Evolutionary conservation across 805 yeast genomes (phyloP).

Genomic region (Zygotorulaspora chibaensis): DNA sequence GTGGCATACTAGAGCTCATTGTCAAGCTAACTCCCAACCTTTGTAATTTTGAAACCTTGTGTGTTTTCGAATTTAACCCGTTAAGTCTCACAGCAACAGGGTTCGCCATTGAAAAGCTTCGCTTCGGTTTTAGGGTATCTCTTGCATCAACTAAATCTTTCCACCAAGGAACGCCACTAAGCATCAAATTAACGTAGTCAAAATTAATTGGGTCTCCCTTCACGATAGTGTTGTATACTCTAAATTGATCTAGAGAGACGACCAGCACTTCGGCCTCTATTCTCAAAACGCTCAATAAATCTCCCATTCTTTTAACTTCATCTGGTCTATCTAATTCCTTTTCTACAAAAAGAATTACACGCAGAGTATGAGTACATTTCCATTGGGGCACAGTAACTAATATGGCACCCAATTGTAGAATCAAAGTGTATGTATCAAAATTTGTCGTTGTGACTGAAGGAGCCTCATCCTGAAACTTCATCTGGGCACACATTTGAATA

Average conservation of each 20-base stretch:
- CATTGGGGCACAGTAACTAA: constrained; percentile 90
- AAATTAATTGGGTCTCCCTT: constrained; percentile 52
- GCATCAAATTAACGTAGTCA: constrained; percentile 45
- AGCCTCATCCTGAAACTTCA: constrained; percentile 30
- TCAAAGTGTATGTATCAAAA: constrained; percentile 92
- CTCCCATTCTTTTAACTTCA: constrained; percentile 58
- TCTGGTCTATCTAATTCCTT: constrained; percentile 60
- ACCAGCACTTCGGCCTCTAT: constrained; percentile 81
- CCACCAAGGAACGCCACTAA: constrained; percentile 86
- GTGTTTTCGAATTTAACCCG: constrained; percentile 26
- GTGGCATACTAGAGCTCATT: constrained; percentile 60
- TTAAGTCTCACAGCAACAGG: constrained; percentile 24
- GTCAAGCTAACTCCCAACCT: constrained; percentile 73
- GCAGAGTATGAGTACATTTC: constrained; percentile 67
- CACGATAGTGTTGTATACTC: constrained; percentile 69
- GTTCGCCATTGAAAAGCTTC: constrained; percentile 33
- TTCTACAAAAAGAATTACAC: constrained; percentile 92
- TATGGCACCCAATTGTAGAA: constrained; percentile 90
- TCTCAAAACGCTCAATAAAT: constrained; percentile 68
- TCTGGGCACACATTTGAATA: constrained; percentile 89
- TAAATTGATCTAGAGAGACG: constrained; percentile 54
- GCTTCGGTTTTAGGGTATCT: constrained; percentile 27
- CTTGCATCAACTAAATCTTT: constrained; percentile 59
- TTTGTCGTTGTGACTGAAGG: constrained; percentile 69
- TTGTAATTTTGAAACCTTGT: constrained; percentile 58